Conservation (phyloP, 148 eudicot species). For the Camellia lanceoleosa region DNA sequence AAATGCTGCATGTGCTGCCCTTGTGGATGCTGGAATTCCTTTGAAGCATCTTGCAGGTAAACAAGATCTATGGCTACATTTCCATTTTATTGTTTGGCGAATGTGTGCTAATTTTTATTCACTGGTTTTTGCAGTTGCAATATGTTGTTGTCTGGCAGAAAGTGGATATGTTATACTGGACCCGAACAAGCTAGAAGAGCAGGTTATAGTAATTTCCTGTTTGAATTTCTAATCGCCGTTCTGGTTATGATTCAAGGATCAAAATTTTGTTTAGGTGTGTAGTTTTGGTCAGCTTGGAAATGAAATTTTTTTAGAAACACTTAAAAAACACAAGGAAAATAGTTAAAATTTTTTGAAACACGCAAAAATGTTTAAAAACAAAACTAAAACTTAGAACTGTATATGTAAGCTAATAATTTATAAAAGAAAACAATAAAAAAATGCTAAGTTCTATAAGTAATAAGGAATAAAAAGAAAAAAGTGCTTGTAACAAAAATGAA, state of each 20-base stretch:
- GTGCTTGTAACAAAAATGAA: no score
- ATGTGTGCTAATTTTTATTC: slow-evolving; percentile 10
- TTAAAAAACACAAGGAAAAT: no score
- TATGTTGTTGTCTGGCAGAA: slow-evolving; percentile 71
- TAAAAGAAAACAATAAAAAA: no score
- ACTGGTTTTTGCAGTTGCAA: slow-evolving; percentile 64
- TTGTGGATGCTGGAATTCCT: slow-evolving; percentile 90
- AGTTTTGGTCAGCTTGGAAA: no score
- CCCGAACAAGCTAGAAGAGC: slow-evolving; percentile 82
- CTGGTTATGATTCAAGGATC: background rate
- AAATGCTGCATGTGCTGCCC: slow-evolving; percentile 93
- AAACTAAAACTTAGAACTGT: no score
- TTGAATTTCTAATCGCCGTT: background rate
- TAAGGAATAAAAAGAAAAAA: no score
- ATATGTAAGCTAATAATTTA: no score
- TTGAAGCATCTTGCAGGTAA: slow-evolving; percentile 95
- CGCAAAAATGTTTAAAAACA: no score
- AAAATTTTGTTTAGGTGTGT: no score
- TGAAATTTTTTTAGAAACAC: no score
- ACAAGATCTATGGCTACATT: background rate
- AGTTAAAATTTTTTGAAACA: no score
- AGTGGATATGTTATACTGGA: slow-evolving; percentile 65
- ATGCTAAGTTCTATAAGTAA: no score
- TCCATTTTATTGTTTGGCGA: slow-evolving; percentile 1
- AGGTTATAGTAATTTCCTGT: slow-evolving; percentile 38